Percentiles rank a stretch among this genome's conserved stretches.
Evolutionary conservation across 2,329 filamentous ascomycete genomes (phyloP).

Genomic region (Torrubiellomyces zombiae): DNA sequence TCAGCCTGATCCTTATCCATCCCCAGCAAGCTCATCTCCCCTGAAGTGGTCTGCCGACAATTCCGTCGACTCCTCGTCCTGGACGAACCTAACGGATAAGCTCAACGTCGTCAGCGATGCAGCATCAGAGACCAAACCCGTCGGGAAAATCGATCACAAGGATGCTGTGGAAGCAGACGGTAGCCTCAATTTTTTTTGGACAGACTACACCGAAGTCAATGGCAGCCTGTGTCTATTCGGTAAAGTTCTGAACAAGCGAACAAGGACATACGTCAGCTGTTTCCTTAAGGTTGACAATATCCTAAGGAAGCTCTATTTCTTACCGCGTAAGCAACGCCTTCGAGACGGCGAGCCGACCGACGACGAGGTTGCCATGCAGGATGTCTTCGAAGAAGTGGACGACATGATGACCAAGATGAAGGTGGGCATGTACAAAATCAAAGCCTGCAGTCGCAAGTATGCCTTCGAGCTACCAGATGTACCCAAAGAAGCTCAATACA

Average conservation of each 20-base stretch:
- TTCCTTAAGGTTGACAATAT: slow-evolving; percentile 96
- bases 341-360: slow-evolving; percentile 48
- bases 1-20: slow-evolving; percentile 49
- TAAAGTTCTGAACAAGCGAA: slow-evolving; percentile 84
- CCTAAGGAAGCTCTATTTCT: slow-evolving; percentile 77
- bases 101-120: slow-evolving; percentile 74
- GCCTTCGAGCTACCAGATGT: slow-evolving; percentile 83
- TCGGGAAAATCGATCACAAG: slow-evolving; percentile 68
- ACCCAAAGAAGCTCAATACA: slow-evolving; percentile 76
- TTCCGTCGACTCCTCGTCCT: slow-evolving; percentile 61
- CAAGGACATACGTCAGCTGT: slow-evolving; percentile 65
- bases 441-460: slow-evolving; percentile 77
- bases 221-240: slow-evolving; percentile 88
- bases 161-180: slow-evolving; percentile 91
- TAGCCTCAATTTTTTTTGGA: slow-evolving; percentile 89
- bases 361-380: slow-evolving; percentile 69
- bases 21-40: slow-evolving; percentile 64
- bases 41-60: slow-evolving; percentile 34
- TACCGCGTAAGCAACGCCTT: slow-evolving; percentile 53
- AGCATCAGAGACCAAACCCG: slow-evolving; percentile 39
- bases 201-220: slow-evolving; percentile 84
- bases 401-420: slow-evolving; percentile 73
- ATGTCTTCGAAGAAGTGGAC: slow-evolving; percentile 84
- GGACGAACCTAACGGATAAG: slow-evolving; percentile 74
- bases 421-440: slow-evolving; percentile 86